Conservation (phyloP, 169 alveolate species). For the Cryptosporidium ryanae region DNA sequence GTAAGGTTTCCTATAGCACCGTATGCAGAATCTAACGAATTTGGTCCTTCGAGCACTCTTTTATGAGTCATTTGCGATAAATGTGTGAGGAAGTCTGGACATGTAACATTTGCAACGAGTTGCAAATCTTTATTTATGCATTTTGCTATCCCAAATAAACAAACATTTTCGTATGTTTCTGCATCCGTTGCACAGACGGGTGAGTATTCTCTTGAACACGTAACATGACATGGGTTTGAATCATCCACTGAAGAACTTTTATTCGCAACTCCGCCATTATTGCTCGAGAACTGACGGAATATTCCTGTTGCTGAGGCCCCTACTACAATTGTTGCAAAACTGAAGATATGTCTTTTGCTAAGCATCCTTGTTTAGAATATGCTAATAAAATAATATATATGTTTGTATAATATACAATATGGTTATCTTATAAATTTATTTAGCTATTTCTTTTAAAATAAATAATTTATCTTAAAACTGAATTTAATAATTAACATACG, state of each 20-base stretch:
- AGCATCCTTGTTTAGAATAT: not conserved
- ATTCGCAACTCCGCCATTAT: no score
- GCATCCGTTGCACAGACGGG: conserved; percentile 75
- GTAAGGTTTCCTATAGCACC: conserved; percentile 28
- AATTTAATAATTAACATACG: conserved; percentile 22
- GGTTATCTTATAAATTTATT: no score
- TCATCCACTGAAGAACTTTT: not conserved
- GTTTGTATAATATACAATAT: no score
- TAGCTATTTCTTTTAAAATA: not conserved
- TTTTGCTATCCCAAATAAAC: conserved; percentile 67
- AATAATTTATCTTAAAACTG: conserved; percentile 43
- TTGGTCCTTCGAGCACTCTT: conserved; percentile 24
- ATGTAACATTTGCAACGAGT: conserved; percentile 68
- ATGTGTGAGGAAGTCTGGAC: conserved; percentile 58
- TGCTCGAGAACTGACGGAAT: conserved; percentile 25
- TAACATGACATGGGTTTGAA: conserved; percentile 66
- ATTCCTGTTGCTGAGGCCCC: conserved; percentile 72
- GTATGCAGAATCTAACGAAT: conserved; percentile 41
- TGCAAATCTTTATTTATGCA: conserved; percentile 62
- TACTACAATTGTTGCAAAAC: conserved; percentile 44
- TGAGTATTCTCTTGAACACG: conserved; percentile 73
- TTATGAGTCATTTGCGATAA: conserved; percentile 42
- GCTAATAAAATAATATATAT: not conserved
- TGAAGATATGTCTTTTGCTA: not conserved
- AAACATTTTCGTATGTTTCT: conserved; percentile 48